Evolutionary conservation across 148 eudicot species (phyloP), one percentile per base, ranked within the genome.

Genomic region (Silene latifolia): DNA sequence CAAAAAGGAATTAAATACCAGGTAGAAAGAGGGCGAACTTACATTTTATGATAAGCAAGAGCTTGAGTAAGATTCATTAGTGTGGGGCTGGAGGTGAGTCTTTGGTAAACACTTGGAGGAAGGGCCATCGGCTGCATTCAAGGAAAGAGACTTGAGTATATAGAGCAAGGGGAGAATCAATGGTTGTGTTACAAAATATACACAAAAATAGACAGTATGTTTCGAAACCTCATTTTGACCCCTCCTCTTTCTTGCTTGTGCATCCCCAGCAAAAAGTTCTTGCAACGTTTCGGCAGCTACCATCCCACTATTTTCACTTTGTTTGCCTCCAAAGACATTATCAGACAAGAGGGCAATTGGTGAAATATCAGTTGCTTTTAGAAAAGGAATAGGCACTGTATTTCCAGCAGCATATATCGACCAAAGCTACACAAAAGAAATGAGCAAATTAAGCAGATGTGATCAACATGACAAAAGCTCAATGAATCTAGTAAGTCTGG

Each of bases 401-500:
- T 95, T 95, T 69, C 99, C 99, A 80, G 97, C 99, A 11, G 97
- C 93, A 72, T 95, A 95, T 78, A 92, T 95, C 63, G 99, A 92
- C 94, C 93, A 90, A 72, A 95, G 92, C 99, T 95, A 77, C 87
- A 83, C 4, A 72, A n/a, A n/a, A 56, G 44, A 68, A 2, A 69
- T 73, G 72, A 58, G 39, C 24, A 63, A 66, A 51, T 69, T 84
- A 53, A 83, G 80, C 32, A 72, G 64, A 77, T 59, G 74, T 39
- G 61, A 32, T 35, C 13, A 48, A 5, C 44, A 25, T 7, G 42
- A 24, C 0, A 13, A 68, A 6, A 67, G 63, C 19, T n/a, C n/a
- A n/a, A n/a, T n/a, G n/a, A n/a, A n/a, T n/a, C n/a, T n/a, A n/a
- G n/a, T n/a, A n/a, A n/a, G n/a, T n/a, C n/a, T n/a, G n/a, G n/a